phyloP scores from a whole-genome alignment of 257 asterid genomes.

The Solanum pennellii region DNA sequence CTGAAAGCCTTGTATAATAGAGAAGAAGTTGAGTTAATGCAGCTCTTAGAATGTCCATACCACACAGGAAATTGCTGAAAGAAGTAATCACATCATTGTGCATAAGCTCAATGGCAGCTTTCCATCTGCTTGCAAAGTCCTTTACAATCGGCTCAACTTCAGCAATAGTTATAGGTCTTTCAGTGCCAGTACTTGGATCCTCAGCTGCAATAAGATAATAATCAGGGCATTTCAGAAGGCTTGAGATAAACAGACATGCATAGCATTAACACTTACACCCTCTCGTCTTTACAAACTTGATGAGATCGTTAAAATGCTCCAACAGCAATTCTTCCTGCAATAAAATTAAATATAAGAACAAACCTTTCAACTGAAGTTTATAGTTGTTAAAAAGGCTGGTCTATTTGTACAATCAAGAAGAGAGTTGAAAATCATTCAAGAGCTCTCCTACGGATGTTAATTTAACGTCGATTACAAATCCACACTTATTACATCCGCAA shows the following conservation, averaged over 20 bases:
- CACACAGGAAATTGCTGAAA: slow-evolving; percentile 86
- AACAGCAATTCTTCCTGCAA: slow-evolving; percentile 81
- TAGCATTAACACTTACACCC: slow-evolving; percentile 46
- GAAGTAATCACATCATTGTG: slow-evolving; percentile 88
- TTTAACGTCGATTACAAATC: not conserved
- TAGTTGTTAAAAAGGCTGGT: not conserved
- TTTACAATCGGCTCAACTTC: slow-evolving; percentile 90
- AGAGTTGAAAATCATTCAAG: not conserved
- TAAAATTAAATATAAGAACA: not conserved
- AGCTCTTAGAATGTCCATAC: slow-evolving; percentile 95
- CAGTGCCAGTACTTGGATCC: slow-evolving; percentile 58
- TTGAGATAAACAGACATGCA: not conserved
- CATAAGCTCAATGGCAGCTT: slow-evolving; percentile 91
- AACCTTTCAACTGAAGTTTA: not conserved
- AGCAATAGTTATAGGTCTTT: slow-evolving; percentile 40
- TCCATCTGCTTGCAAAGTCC: slow-evolving; percentile 94
- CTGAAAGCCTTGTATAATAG: slow-evolving; percentile 86
- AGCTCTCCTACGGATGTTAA: not conserved
- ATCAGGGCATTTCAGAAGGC: not conserved
- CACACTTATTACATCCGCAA: not conserved
- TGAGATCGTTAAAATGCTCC: slow-evolving; percentile 81
- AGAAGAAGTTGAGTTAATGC: slow-evolving; percentile 90
- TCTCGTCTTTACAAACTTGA: slow-evolving; percentile 86
- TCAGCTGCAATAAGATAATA: slow-evolving; percentile 38
- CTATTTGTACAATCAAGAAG: not conserved